Base-by-base conservation (phyloP, 208 protist genomes). In the Porcisia hertigi region DNA sequence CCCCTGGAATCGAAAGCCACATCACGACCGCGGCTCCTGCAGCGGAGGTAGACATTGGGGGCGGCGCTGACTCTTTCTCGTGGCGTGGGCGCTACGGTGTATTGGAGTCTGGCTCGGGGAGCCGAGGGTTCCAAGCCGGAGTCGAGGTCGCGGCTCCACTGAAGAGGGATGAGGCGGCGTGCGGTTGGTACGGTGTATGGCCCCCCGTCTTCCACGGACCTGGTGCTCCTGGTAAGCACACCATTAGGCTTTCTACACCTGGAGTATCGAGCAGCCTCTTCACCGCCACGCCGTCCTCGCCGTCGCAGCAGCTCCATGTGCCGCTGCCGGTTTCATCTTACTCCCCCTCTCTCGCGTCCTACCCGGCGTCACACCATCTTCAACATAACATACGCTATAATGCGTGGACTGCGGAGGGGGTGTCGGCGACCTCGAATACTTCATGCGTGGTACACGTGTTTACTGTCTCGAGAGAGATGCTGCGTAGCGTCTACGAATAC, bases 381-480 rank as follows among this genome's bases (percentile, higher is more conserved):
- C 65, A 65, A 47, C 78, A 82, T 36, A 82, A 82, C 59, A 75
- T 63, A 3, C 78, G 78, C 49, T 75, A 78, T 58, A 65, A 78
- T 64, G 67, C 78, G 11, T 82, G 78, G 78, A 82, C 73, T 16
- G 78, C 73, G 6, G 78, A 82, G 59, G 78, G 78, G 39, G 78
- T 82, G 53, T 77, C 78, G 23, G 73, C 78, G 18, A 75, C 73
- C n/a, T 75, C 78, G 6, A 75, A 66, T 14, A 72, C 78, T 34
- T 55, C 78, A 14, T 82, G 78, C 67, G 34, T 82, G 54, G 78
- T 82, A 25, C 78, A 82, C 69, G 73, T 82, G 59, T 82, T 82
- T 69, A 78, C 78, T 39, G 54, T 82, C n/a, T 77, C 78, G n/a
- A 34, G 62, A 1, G 58, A 25, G 67, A 82, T 82, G 78, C 78